Conservation (phyloP, 2,329 filamentous ascomycete species). For the Phialemonium atrogriseum region DNA sequence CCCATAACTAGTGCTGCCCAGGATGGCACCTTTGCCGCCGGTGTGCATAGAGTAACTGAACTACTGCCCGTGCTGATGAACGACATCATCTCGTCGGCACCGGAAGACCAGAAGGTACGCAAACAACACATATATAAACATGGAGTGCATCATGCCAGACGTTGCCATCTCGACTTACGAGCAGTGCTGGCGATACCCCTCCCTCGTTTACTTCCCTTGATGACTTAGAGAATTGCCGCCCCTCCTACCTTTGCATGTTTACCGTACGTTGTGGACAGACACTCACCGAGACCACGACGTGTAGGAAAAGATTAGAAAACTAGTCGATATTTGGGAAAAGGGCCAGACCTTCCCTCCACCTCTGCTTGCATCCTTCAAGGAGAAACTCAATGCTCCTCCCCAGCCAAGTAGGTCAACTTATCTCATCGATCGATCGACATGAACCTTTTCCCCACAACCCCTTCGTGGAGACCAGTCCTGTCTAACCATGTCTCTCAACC, state of each 20-base stretch:
- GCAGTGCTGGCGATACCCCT: too few species aligned
- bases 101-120: constrained; percentile 95
- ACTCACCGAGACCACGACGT: constrained; percentile 36
- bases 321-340: constrained; percentile 97
- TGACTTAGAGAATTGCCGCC: background rate
- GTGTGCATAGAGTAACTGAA: constrained; percentile 94
- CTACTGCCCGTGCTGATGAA: constrained; percentile 89
- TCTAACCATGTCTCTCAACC: constrained; percentile 37
- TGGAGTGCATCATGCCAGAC: too few species aligned
- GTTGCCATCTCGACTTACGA: too few species aligned
- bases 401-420: constrained; percentile 52
- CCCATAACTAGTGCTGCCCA: constrained; percentile 70
- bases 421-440: constrained; percentile 5
- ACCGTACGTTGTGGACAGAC: constrained; percentile 15
- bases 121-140: constrained; percentile 17
- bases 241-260: constrained; percentile 8
- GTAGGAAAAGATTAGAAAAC: constrained; percentile 92
- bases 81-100: constrained; percentile 83
- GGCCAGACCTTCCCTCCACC: constrained; percentile 78
- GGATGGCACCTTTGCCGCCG: constrained; percentile 89
- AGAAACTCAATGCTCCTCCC: constrained; percentile 59
- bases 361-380: constrained; percentile 76
- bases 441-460: background rate
- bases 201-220: background rate
- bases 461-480: constrained; percentile 8